Evolutionary conservation across 352 stramenopile genomes (phyloP).

Genomic region (Phytophthora cryptogea): DNA sequence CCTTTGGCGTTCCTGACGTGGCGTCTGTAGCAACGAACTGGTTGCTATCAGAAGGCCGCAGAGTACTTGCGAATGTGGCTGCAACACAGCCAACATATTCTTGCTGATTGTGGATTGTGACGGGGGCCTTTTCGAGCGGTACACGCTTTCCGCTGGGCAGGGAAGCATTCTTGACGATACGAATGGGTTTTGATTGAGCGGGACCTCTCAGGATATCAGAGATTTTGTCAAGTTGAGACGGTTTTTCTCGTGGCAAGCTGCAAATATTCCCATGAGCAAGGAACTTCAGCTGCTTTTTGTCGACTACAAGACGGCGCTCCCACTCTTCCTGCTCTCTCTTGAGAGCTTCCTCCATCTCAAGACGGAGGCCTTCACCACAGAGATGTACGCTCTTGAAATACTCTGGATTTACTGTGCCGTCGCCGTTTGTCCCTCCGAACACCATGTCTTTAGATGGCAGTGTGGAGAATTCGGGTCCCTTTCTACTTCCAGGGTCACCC

Average conservation of each 20-base stretch:
- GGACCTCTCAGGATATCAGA: slow-evolving; percentile 68
- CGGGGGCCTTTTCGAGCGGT: slow-evolving; percentile 56
- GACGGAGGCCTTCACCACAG: slow-evolving; percentile 73
- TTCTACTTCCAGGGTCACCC: slow-evolving; percentile 5
- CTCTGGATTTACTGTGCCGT: slow-evolving; percentile 62
- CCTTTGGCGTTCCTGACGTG: slow-evolving; percentile 41
- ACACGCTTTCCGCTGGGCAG: slow-evolving; percentile 79
- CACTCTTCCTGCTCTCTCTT: slow-evolving; percentile 70
- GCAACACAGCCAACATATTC: slow-evolving; percentile 58
- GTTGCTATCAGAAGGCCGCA: slow-evolving; percentile 41
- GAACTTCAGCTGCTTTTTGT: slow-evolving; percentile 86
- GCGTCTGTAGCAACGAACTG: slow-evolving; percentile 46
- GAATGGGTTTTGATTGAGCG: slow-evolving; percentile 62
- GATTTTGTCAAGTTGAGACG: slow-evolving; percentile 79
- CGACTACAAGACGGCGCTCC: slow-evolving; percentile 86
- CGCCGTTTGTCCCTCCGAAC: slow-evolving; percentile 85
- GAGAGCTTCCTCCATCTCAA: slow-evolving; percentile 76
- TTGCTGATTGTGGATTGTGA: slow-evolving; percentile 75
- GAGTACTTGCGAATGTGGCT: slow-evolving; percentile 52
- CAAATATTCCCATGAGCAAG: slow-evolving; percentile 86
- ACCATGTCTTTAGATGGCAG: slow-evolving; percentile 87
- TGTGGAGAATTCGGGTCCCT: slow-evolving; percentile 67
- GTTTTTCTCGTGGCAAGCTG: slow-evolving; percentile 49
- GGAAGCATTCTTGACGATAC: slow-evolving; percentile 78
- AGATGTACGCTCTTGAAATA: slow-evolving; percentile 90